Conservation (phyloP, 2,329 filamentous ascomycete species). For the Aspergillus sp. region DNA sequence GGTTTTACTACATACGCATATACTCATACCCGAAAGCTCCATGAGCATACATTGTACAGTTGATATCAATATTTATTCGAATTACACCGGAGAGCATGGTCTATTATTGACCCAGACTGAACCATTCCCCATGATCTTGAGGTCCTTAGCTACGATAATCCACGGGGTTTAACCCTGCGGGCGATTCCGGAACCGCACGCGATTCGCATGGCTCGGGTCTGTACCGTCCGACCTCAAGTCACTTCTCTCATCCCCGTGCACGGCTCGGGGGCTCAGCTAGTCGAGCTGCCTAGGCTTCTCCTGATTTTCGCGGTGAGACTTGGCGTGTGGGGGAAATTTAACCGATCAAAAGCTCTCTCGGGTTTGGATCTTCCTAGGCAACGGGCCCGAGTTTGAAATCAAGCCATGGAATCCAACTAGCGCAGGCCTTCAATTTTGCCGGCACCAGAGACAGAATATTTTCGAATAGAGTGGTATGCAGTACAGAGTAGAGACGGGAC, state of each 20-base stretch:
- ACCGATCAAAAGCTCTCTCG: constrained; percentile 8
- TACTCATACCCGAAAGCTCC: neutral
- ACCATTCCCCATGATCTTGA: neutral
- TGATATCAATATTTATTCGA: too few relatives aligned
- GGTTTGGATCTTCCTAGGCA: constrained; percentile 2
- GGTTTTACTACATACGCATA: neutral
- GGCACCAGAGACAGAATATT: neutral
- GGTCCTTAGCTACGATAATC: neutral
- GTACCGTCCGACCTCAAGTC: too few relatives aligned
- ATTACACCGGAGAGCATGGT: neutral
- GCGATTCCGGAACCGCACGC: constrained; percentile 1
- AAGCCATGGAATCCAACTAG: neutral
- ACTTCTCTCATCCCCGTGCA: neutral
- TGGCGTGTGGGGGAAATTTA: constrained; percentile 23
- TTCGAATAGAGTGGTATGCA: neutral
- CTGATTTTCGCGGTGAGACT: constrained; percentile 5
- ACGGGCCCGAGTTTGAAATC: neutral
- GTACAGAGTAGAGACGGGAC: too few relatives aligned
- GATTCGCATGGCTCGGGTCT: neutral
- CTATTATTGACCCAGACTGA: neutral
- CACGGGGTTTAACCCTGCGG: neutral
- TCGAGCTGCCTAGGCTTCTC: neutral
- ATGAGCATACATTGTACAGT: neutral
- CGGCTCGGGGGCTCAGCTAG: neutral
- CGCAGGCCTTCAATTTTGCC: neutral